Evolutionary conservation across 805 yeast genomes (phyloP).

Genomic region (Debaryomyces hansenii): DNA sequence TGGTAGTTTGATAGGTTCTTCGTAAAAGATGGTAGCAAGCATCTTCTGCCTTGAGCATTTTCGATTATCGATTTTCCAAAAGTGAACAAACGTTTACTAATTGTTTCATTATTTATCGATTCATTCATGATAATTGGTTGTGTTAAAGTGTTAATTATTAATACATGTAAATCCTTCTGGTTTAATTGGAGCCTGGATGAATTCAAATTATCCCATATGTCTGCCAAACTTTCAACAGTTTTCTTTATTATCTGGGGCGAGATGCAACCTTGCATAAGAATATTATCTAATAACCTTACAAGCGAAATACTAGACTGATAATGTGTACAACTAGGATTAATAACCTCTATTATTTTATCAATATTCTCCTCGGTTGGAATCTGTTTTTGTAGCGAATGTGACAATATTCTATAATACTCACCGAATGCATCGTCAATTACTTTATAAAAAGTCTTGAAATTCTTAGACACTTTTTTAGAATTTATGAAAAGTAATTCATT

Average conservation of each 20-base stretch:
- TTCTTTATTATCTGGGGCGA: constrained; percentile 8
- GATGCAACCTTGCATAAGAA: constrained; percentile 8
- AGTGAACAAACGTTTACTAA: constrained; percentile 24
- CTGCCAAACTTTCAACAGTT: constrained; percentile 33
- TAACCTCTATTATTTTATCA: background rate
- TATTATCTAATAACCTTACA: constrained; percentile 15
- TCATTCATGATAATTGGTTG: constrained; percentile 38
- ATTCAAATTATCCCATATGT: constrained; percentile 59
- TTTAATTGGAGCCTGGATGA: constrained; percentile 61
- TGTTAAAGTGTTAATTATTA: constrained; percentile 52
- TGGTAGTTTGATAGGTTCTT: constrained; percentile 47
- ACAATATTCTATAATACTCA: constrained; percentile 17
- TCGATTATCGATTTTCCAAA: constrained; percentile 47
- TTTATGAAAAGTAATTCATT: constrained; percentile 17
- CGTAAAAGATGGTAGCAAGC: constrained; percentile 63
- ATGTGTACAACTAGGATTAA: constrained; percentile 15
- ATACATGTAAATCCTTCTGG: constrained; percentile 63
- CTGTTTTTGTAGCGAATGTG: background rate
- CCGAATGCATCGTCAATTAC: constrained; percentile 41
- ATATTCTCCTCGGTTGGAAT: background rate
- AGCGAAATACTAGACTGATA: constrained; percentile 24
- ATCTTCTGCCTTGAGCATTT: constrained; percentile 61
- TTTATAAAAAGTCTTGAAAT: constrained; percentile 40
- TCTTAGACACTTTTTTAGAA: constrained; percentile 18
- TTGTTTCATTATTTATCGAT: constrained; percentile 28